phyloP scores from a whole-genome alignment of 176 grass and related monocot species.

The Cymbopogon citratus region DNA sequence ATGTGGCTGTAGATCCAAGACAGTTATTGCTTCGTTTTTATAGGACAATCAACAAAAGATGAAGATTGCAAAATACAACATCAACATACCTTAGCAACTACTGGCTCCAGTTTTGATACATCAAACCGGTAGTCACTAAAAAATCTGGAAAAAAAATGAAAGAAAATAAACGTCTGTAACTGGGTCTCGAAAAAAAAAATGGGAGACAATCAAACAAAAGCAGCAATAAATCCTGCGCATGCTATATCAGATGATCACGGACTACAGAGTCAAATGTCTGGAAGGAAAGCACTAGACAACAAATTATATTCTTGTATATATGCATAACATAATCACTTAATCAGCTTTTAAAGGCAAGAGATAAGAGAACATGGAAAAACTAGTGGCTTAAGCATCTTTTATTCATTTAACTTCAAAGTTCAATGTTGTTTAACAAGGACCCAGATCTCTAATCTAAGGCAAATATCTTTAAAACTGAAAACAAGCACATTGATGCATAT shows the following conservation, averaged over 20 bases:
- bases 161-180: too few species aligned
- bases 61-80: constrained; percentile 1
- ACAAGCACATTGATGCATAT: neutral
- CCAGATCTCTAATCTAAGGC: neutral
- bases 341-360: neutral
- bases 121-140: constrained; percentile 48
- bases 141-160: constrained; percentile 58
- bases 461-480: constrained; percentile 18
- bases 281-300: neutral
- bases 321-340: neutral
- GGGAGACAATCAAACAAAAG: constrained; percentile 1
- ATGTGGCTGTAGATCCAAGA: too few species aligned
- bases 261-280: neutral
- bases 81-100: constrained; percentile 79
- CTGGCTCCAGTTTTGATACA: constrained; percentile 80
- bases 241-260: neutral
- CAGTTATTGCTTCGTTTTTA: neutral
- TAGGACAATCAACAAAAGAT: constrained; percentile 19
- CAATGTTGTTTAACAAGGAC: neutral
- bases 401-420: neutral
- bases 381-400: neutral
- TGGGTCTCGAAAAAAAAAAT: constrained; percentile 43
- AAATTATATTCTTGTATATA: neutral
- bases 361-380: neutral
- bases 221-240: constrained; percentile 1